A percentile compares a stretch with the other conserved stretches of the same genome.
These are phyloP conservation scores for Dorcoceras hygrometricum DNA, from an alignment of 257 asterid genomes.

Conservation along the genomic window DNA sequence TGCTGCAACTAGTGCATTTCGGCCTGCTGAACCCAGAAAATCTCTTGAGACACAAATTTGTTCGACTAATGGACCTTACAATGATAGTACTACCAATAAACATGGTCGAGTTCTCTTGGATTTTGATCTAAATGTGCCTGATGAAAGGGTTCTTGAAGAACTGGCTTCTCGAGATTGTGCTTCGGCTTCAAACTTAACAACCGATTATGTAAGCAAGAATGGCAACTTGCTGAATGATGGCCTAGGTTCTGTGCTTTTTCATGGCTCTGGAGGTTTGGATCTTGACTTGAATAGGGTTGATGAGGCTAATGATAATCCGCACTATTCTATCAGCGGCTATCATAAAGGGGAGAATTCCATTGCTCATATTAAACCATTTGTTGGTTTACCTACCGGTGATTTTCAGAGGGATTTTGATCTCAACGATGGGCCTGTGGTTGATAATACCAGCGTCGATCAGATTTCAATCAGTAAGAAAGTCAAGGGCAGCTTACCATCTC, in stretches of 20 bases:
- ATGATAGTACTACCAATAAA: slow-evolving; percentile 48
- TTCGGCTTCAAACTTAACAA: slow-evolving; percentile 20
- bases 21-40: slow-evolving; percentile 97
- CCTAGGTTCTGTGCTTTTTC: slow-evolving; percentile 22
- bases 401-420: slow-evolving; percentile 49
- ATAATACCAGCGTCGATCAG: slow-evolving; percentile 26
- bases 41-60: slow-evolving; percentile 33
- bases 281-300: slow-evolving; percentile 57
- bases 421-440: slow-evolving; percentile 44
- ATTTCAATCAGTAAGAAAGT: slow-evolving; percentile 19
- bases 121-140: slow-evolving; percentile 55
- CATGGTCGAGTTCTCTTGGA: slow-evolving; percentile 39
- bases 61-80: slow-evolving; percentile 23
- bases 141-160: slow-evolving; percentile 49
- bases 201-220: slow-evolving; percentile 12
- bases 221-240: slow-evolving; percentile 17
- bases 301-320: slow-evolving; percentile 38
- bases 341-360: slow-evolving; percentile 21
- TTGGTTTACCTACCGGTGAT: slow-evolving; percentile 29
- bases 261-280: slow-evolving; percentile 38
- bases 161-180: slow-evolving; percentile 36
- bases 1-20: slow-evolving; percentile 94
- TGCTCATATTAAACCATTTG: slow-evolving; percentile 21
- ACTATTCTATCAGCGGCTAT: slow-evolving; percentile 35
- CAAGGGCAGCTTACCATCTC: slow-evolving; percentile 21